A percentile compares a stretch with the other conserved stretches of the same genome.
Conservation (phyloP, 2,329 filamentous ascomycete genomes). For the Coniochaeta prunicola region DNA sequence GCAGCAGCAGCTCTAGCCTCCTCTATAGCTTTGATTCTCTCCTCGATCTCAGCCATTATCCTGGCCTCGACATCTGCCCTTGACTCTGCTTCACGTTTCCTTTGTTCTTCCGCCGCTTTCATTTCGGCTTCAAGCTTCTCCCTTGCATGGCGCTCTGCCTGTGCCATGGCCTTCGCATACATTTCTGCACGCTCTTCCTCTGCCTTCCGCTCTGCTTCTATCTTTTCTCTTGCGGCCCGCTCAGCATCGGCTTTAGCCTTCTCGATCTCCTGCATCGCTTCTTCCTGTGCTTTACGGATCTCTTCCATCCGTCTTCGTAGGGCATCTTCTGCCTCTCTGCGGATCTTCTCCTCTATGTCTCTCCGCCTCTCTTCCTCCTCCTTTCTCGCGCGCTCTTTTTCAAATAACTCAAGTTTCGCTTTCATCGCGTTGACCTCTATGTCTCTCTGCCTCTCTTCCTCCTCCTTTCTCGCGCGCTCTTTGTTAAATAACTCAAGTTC, state of each 20-base stretch:
- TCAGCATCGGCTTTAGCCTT: constrained; percentile 39
- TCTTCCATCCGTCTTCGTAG: constrained; percentile 16
- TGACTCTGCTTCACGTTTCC: constrained; percentile 35
- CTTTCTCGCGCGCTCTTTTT: constrained; percentile 36
- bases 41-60: constrained; percentile 37
- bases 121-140: constrained; percentile 23
- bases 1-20: constrained; percentile 40
- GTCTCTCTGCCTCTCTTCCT: constrained; percentile 32
- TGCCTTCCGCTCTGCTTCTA: constrained; percentile 29
- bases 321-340: constrained; percentile 19
- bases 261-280: constrained; percentile 39
- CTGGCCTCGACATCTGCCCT: constrained; percentile 29
- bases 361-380: constrained; percentile 36
- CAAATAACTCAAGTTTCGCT: constrained; percentile 46
- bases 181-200: constrained; percentile 25
- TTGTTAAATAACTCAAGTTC: constrained; percentile 46
- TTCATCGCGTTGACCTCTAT: constrained; percentile 55
- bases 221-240: constrained; percentile 29
- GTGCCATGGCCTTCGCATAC: constrained; percentile 24
- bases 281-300: constrained; percentile 33
- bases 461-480: constrained; percentile 36
- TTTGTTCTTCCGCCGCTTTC: constrained; percentile 32
- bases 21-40: constrained; percentile 33
- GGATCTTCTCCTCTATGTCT: constrained; percentile 33
- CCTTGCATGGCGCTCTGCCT: constrained; percentile 23